Evolutionary conservation across 1,139 yeast genomes (phyloP).

Genomic region (Arxiozyma bovina): DNA sequence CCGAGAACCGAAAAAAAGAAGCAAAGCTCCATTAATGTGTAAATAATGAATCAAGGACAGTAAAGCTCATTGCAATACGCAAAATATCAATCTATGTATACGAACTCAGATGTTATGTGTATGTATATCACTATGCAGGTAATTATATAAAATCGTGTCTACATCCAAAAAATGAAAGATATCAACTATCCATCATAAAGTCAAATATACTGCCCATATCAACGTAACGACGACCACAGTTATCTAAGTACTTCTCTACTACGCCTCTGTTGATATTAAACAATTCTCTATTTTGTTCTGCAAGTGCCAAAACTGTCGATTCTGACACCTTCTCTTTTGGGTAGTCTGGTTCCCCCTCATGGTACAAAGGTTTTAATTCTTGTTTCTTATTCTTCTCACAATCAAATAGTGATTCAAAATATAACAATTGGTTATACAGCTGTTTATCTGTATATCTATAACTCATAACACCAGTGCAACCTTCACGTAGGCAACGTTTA

Average conservation of each 20-base stretch:
- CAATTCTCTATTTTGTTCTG: slow-evolving; percentile 67
- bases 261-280: slow-evolving; percentile 54
- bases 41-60: too few species aligned
- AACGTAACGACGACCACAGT: slow-evolving; percentile 87
- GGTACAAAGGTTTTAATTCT: slow-evolving; percentile 42
- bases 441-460: slow-evolving; percentile 71
- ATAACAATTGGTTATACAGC: slow-evolving; percentile 78
- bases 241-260: slow-evolving; percentile 63
- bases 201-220: slow-evolving; percentile 78
- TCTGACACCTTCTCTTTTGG: slow-evolving; percentile 38
- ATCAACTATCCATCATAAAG: slow-evolving; percentile 30
- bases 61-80: too few species aligned
- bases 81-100: not conserved
- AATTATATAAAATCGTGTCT: not conserved
- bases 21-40: too few species aligned
- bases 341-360: slow-evolving; percentile 30
- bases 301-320: slow-evolving; percentile 61
- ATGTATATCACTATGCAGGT: not conserved
- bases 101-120: not conserved
- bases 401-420: slow-evolving; percentile 72
- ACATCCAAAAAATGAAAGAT: too few species aligned
- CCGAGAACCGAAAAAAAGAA: not conserved
- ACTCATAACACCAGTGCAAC: slow-evolving; percentile 78
- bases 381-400: slow-evolving; percentile 64
- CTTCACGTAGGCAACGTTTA: slow-evolving; percentile 58